Percentiles rank a stretch among this genome's conserved stretches.
These are phyloP conservation scores for Sporothrix sp. DNA, from an alignment of 2,329 filamentous ascomycete genomes.

Conservation along the genomic window DNA sequence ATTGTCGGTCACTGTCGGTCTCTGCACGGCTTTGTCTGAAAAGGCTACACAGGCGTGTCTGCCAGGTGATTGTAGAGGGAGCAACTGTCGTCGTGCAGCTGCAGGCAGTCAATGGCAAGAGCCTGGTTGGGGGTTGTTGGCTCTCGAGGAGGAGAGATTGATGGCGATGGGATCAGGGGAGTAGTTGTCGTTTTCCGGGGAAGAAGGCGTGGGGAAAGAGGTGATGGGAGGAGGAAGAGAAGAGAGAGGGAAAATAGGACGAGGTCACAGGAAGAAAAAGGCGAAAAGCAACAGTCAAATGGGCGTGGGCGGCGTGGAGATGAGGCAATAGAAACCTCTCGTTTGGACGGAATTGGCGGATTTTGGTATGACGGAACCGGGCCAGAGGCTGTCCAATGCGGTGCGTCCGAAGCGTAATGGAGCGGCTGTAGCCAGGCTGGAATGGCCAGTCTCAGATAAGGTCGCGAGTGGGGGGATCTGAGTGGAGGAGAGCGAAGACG, in stretches of 20 bases:
- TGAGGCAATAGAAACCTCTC: background rate
- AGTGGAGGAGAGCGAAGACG: background rate
- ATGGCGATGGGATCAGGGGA: too few relatives aligned
- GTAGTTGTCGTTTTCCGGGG: background rate
- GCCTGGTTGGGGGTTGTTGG: too few relatives aligned
- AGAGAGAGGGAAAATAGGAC: background rate
- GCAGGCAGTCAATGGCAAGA: too few relatives aligned
- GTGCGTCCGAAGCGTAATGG: conserved; percentile 5
- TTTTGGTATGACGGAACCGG: conserved; percentile 1
- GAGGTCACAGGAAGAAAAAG: background rate
- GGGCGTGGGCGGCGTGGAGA: background rate
- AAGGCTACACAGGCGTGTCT: too few relatives aligned
- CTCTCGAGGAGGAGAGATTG: background rate
- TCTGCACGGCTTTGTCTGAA: too few relatives aligned
- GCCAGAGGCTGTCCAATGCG: conserved; percentile 11
- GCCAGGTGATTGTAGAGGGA: too few relatives aligned
- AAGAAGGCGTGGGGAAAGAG: background rate
- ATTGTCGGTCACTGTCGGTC: too few relatives aligned
- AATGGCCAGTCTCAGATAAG: conserved; percentile 12
- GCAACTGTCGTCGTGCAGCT: too few relatives aligned
- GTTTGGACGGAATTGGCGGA: background rate
- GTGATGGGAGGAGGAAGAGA: background rate
- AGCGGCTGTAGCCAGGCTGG: background rate
- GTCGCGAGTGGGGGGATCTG: background rate
- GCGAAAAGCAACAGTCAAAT: too few relatives aligned